Conservation (phyloP, 176 grass and related monocot genomes). For the Oryza australiensis region DNA sequence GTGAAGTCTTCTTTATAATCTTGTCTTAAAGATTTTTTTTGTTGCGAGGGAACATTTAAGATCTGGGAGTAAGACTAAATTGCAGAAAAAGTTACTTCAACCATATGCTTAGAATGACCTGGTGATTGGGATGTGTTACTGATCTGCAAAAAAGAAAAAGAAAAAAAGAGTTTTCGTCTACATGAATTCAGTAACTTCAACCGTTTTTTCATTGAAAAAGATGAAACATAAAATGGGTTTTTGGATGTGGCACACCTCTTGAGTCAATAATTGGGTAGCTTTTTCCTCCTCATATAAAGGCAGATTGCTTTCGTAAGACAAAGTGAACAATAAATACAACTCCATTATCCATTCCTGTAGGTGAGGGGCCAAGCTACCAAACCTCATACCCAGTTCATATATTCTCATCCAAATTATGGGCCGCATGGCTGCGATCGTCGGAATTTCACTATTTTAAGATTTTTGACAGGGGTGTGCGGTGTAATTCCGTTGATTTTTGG, state of each 20-base stretch:
- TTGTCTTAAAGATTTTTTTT: no score
- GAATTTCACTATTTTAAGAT: background rate
- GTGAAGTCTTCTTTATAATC: background rate
- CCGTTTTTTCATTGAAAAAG: background rate
- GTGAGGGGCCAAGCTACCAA: conserved; percentile 27
- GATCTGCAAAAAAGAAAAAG: background rate
- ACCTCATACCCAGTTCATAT: background rate
- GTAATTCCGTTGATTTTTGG: no score
- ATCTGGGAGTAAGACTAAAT: background rate
- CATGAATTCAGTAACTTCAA: background rate
- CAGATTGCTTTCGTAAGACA: conserved; percentile 9
- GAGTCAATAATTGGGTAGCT: background rate
- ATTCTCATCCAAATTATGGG: background rate
- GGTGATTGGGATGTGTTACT: background rate
- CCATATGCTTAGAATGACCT: background rate
- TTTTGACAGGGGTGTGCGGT: no score
- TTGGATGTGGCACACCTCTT: background rate
- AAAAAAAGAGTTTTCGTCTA: background rate
- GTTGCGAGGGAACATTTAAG: background rate
- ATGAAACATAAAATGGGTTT: background rate
- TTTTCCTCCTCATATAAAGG: background rate
- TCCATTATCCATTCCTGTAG: conserved; percentile 17
- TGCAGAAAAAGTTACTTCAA: background rate
- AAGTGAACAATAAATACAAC: background rate
- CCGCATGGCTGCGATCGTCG: background rate